phyloP scores from a whole-genome alignment of 2,329 filamentous ascomycete genomes.

The Chalaropsis thielavioides region DNA sequence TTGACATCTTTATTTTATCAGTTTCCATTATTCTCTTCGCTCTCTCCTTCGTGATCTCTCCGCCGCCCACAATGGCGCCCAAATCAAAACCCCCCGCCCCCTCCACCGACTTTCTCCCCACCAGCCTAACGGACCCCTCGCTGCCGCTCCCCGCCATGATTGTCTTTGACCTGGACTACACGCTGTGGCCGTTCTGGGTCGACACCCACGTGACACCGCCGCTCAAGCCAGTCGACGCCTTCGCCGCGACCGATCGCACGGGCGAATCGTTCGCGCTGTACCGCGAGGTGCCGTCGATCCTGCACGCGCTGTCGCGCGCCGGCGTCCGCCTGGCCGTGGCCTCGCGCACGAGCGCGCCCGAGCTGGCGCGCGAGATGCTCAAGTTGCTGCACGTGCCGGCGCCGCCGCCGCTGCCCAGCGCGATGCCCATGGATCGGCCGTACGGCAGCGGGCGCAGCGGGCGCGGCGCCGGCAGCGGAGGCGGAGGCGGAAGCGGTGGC shows the following conservation, averaged over 20 bases:
- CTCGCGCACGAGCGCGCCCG: slow-evolving; percentile 65
- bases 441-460: slow-evolving; percentile 6
- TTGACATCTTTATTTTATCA: too few relatives aligned
- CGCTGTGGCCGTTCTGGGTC: slow-evolving; percentile 97
- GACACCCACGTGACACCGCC: slow-evolving; percentile 80
- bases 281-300: slow-evolving; percentile 49
- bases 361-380: slow-evolving; percentile 67
- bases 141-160: slow-evolving; percentile 67
- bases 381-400: slow-evolving; percentile 50
- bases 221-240: slow-evolving; percentile 35
- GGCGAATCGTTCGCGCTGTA: slow-evolving; percentile 61
- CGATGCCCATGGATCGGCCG: slow-evolving; percentile 9
- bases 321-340: slow-evolving; percentile 53
- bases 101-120: slow-evolving; percentile 24
- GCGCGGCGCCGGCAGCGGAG: slow-evolving; percentile 20
- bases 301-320: slow-evolving; percentile 41
- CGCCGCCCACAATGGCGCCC: slow-evolving; percentile 9
- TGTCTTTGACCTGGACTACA: slow-evolving; percentile 95
- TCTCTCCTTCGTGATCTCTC: too few relatives aligned
- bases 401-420: slow-evolving; percentile 21
- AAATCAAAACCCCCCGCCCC: slow-evolving; percentile 20
- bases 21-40: too few relatives aligned
- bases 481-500: slow-evolving; percentile 18
- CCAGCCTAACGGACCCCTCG: slow-evolving; percentile 34
- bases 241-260: slow-evolving; percentile 35